A percentile compares a stretch with the other conserved stretches of the same genome.
Conservation (phyloP, 306 rosid species). For the Prunus persica region DNA sequence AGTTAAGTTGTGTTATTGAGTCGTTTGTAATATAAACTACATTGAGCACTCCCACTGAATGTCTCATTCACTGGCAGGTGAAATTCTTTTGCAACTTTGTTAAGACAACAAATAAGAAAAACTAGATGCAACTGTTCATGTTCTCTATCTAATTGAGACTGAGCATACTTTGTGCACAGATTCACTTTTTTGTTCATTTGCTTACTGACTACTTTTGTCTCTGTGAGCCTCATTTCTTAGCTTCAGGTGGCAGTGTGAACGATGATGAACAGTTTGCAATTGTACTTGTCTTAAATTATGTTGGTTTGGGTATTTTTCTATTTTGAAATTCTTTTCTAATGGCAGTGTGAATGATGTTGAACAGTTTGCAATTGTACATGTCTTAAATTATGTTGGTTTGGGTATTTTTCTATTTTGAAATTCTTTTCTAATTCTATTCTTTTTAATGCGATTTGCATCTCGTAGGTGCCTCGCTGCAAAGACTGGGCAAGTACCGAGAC, state of each 20-base stretch:
- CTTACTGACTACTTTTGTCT: background rate
- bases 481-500: slow-evolving; percentile 81
- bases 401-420: background rate
- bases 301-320: background rate
- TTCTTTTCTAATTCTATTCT: background rate
- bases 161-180: no score
- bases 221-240: background rate
- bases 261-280: background rate
- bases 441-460: slow-evolving; percentile 7
- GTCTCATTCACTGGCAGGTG: background rate
- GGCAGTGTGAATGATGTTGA: no score
- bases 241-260: background rate
- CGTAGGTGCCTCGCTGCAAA: slow-evolving; percentile 89
- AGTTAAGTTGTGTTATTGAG: no score
- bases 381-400: background rate
- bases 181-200: background rate
- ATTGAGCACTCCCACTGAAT: background rate
- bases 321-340: background rate
- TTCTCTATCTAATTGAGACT: no score
- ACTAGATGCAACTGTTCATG: background rate
- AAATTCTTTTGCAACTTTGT: no score
- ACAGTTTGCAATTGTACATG: background rate
- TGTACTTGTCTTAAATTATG: background rate
- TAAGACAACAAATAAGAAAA: background rate
- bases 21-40: no score